Conservation (phyloP, 768 basidiomycete species). For the Chalciporus pseudorubinellus region DNA sequence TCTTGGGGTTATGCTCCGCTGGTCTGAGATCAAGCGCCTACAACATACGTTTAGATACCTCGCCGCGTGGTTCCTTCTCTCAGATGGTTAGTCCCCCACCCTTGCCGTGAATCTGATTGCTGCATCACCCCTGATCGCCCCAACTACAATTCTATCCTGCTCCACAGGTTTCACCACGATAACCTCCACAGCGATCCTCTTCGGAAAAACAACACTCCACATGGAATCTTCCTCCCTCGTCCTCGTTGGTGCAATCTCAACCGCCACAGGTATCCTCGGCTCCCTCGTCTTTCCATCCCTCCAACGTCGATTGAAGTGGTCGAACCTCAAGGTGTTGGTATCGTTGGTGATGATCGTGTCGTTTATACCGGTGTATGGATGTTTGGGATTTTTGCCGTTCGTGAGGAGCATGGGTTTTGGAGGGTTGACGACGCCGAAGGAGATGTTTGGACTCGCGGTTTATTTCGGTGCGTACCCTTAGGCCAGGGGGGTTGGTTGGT, state of each 20-base stretch:
- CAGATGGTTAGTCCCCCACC: constrained; percentile 79
- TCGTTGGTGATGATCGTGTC: constrained; percentile 65
- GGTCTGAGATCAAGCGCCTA: constrained; percentile 68
- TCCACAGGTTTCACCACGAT: constrained; percentile 82
- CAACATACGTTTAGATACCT: constrained; percentile 87
- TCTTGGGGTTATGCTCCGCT: constrained; percentile 71
- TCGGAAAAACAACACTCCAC: constrained; percentile 83
- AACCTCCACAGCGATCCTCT: constrained; percentile 87
- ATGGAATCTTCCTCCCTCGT: constrained; percentile 79
- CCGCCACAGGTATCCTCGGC: constrained; percentile 75
- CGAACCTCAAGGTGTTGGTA: constrained; percentile 66
- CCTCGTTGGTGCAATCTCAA: constrained; percentile 76
- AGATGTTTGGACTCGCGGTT: constrained; percentile 83
- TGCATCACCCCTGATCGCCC: neutral
- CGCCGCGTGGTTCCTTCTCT: constrained; percentile 91
- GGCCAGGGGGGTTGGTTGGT: neutral
- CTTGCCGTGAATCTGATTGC: neutral
- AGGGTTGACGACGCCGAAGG: constrained; percentile 71
- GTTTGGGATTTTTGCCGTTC: constrained; percentile 67
- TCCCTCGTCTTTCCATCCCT: constrained; percentile 78
- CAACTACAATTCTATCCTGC: neutral
- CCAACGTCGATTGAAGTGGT: constrained; percentile 62
- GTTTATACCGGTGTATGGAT: constrained; percentile 76
- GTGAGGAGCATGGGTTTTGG: constrained; percentile 55
- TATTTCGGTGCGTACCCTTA: constrained; percentile 65